A percentile compares a stretch with the other conserved stretches of the same genome.
phyloP scores from a whole-genome alignment of 176 grass and related monocot species.

The Saccharum spontaneum region DNA sequence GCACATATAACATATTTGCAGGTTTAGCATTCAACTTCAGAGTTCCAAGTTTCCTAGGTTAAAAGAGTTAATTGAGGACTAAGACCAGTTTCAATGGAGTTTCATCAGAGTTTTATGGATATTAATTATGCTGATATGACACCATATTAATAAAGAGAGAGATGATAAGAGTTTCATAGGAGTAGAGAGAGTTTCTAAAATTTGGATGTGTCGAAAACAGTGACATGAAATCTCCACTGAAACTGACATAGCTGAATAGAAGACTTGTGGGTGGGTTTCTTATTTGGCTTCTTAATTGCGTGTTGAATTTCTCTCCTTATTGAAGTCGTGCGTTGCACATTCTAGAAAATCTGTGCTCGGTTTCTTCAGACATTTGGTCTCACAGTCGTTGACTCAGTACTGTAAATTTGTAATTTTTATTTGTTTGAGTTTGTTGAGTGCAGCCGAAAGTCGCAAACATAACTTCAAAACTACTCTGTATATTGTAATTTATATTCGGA shows the following conservation, averaged over 20 bases:
- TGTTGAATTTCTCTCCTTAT: background rate
- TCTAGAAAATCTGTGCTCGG: background rate
- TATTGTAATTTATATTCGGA: background rate
- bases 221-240: no score
- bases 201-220: no score
- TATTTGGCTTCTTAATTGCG: background rate
- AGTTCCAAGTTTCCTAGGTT: background rate
- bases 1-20: background rate
- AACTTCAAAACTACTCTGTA: background rate
- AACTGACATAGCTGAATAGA: background rate
- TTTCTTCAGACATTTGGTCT: background rate
- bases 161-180: no score
- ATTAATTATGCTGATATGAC: no score
- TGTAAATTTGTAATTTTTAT: background rate
- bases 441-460: background rate
- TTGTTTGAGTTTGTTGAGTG: background rate
- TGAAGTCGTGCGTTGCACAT: background rate
- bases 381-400: background rate
- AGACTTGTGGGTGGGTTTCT: background rate
- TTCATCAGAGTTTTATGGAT: no score
- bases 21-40: background rate
- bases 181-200: no score
- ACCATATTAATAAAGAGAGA: no score
- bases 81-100: no score
- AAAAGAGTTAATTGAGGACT: background rate